Conservation (phyloP, 2,329 filamentous ascomycete species). For the Chlorencoelia australis region DNA sequence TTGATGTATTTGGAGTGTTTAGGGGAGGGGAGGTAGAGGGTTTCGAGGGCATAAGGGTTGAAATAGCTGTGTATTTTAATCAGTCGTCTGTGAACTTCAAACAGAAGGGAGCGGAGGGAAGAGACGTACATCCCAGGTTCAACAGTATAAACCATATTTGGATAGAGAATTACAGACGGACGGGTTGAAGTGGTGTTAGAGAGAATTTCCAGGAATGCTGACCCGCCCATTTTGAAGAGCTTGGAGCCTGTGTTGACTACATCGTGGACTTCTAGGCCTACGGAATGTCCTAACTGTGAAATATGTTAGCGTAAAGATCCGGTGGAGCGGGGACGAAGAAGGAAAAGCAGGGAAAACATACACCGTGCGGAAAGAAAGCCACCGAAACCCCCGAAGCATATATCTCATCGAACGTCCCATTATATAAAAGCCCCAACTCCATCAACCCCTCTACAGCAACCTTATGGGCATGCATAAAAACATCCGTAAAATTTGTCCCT, state of each 20-base stretch:
- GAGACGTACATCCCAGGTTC: constrained; percentile 60
- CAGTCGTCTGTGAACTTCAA: constrained; percentile 1
- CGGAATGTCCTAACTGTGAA: constrained; percentile 36
- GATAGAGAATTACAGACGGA: no score
- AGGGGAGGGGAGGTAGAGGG: constrained; percentile 51
- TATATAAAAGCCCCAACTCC: constrained; percentile 59
- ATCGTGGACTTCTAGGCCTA: constrained; percentile 57
- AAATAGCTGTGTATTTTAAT: constrained; percentile 48
- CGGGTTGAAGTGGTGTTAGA: no score
- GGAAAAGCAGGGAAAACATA: constrained; percentile 7
- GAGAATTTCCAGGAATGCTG: no score
- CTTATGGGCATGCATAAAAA: constrained; percentile 63
- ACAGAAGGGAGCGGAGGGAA: not conserved
- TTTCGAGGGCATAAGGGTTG: constrained; percentile 61
- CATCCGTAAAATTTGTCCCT: constrained; percentile 58
- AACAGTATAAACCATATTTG: constrained; percentile 65
- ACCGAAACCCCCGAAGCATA: constrained; percentile 41
- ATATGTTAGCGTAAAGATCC: not conserved
- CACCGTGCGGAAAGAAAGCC: constrained; percentile 57
- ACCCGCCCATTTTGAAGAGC: no score
- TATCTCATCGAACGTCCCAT: constrained; percentile 46
- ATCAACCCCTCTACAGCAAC: constrained; percentile 65
- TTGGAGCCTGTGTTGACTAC: no score
- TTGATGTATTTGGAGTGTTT: constrained; percentile 56
- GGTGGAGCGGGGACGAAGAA: no score